phyloP scores from a whole-genome alignment of 805 yeast genomes.

The Myxozyma neotropica region DNA sequence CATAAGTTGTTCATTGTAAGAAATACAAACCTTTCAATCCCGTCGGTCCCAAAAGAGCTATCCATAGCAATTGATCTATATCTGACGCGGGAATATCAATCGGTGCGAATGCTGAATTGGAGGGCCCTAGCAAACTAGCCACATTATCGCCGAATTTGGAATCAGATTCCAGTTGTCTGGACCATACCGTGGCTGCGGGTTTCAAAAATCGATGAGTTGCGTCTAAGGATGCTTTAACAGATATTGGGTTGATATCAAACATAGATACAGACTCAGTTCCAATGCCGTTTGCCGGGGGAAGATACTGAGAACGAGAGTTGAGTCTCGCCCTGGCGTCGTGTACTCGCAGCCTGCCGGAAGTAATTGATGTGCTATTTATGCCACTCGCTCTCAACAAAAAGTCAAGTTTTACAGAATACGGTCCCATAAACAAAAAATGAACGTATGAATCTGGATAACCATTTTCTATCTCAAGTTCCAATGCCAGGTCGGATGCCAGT shows the following conservation, averaged over 20 bases:
- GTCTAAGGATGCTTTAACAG: slow-evolving; percentile 21
- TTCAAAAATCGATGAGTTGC: slow-evolving; percentile 10
- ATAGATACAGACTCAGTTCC: slow-evolving; percentile 16
- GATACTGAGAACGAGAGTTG: slow-evolving; percentile 18
- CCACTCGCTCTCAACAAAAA: slow-evolving; percentile 16
- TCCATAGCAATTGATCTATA: slow-evolving; percentile 21
- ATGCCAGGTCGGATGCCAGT: slow-evolving; percentile 28
- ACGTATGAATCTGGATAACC: slow-evolving; percentile 4
- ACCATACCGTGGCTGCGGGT: slow-evolving; percentile 29
- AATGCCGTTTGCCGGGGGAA: background rate
- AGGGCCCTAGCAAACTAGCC: slow-evolving; percentile 17
- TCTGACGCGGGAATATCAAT: slow-evolving; percentile 30
- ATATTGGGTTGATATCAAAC: slow-evolving; percentile 20
- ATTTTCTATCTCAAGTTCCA: background rate
- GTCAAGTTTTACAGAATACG: slow-evolving; percentile 25
- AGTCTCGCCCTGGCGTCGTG: slow-evolving; percentile 31
- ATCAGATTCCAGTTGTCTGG: slow-evolving; percentile 23
- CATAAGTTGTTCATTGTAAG: background rate
- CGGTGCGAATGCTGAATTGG: slow-evolving; percentile 27
- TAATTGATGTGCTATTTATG: background rate
- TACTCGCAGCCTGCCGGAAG: slow-evolving; percentile 4
- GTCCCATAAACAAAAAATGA: slow-evolving; percentile 27
- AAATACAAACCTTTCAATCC: slow-evolving; percentile 18
- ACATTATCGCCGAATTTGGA: slow-evolving; percentile 17
- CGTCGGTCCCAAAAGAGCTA: slow-evolving; percentile 13